Base-by-base conservation (phyloP, 768 basidiomycete genomes). In the Lyophyllum shimeji region DNA sequence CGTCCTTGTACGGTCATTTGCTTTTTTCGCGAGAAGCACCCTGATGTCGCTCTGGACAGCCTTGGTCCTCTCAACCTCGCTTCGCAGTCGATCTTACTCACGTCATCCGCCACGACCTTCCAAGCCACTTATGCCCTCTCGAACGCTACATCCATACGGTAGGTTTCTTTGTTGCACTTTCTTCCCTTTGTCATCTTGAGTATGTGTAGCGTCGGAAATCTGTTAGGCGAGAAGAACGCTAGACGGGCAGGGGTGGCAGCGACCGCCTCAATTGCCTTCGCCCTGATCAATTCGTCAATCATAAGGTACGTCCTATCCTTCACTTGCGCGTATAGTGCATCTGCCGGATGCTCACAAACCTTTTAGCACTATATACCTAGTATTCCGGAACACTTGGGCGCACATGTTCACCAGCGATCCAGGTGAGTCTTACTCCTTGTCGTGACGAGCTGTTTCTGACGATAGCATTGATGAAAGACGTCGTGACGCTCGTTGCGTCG, bases 111-210 rank as follows among this genome's bases (percentile, higher is more conserved):
- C 0, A 83, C 80, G 1, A 86, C 86, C 2, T 95, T 82, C 67
- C 93, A 95, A 68, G 84, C 87, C 1, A 90, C 93, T 0, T 93
- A 86, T 62, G 82, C 92, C 0, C 70, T 96, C 31, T 81, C 87
- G 57, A 81, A 93, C 1, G 94, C 93, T 3, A 76, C 87, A 5
- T 87, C 93, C 21, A 93, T 97, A 24, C 83, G 93, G 87, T 90
- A 65, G 53, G 74, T 68, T 11, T 27, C 12, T 23, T 7, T 17
- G 11, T 15, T 18, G 11, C 15, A 13, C 31, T 31, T 7, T 12
- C 17, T 11, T 24, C n/a, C n/a, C n/a, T 17, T 7, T 20, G 9
- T 52, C 15, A 4, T 27, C 21, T 31, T 45, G 20, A 11, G n/a
- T 17, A 20, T 57, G 37, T 37, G 7, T 27, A 54, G 56, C 6